Conservation (phyloP, 176 grass and related monocot species). For the Themeda triandra region DNA sequence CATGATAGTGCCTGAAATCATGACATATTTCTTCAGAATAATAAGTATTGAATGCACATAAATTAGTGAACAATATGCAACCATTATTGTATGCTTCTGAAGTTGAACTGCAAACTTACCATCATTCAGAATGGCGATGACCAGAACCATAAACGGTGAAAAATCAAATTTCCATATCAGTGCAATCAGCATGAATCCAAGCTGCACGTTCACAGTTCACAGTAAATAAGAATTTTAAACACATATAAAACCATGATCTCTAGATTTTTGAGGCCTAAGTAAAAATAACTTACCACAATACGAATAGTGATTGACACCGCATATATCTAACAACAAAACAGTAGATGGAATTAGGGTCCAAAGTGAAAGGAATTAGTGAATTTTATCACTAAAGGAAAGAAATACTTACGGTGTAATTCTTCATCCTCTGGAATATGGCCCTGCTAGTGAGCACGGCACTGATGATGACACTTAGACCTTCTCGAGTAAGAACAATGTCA, state of each 20-base stretch:
- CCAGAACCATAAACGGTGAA: slow-evolving; percentile 93
- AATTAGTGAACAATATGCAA: background rate
- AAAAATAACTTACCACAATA: slow-evolving; percentile 73
- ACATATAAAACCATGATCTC: background rate
- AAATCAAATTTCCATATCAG: slow-evolving; percentile 98
- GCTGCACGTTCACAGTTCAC: slow-evolving; percentile 23
- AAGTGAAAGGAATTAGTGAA: background rate
- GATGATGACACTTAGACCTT: slow-evolving; percentile 92
- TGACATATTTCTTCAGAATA: background rate
- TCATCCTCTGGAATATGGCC: slow-evolving; percentile 96
- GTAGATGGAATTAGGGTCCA: background rate
- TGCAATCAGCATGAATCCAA: slow-evolving; percentile 86
- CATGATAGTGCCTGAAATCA: slow-evolving; percentile 80
- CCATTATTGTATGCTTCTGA: background rate
- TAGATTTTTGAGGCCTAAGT: background rate
- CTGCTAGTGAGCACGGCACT: slow-evolving; percentile 90
- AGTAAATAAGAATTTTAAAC: background rate
- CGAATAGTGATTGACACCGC: slow-evolving; percentile 95
- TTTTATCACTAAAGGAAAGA: background rate
- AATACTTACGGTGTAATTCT: slow-evolving; percentile 83
- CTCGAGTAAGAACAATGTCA: slow-evolving; percentile 87
- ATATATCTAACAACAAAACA: slow-evolving; percentile 58
- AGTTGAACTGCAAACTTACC: slow-evolving; percentile 34
- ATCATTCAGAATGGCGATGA: slow-evolving; percentile 96
- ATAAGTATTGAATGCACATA: background rate